Base-by-base conservation (phyloP, 768 basidiomycete species). In the Boletus fagicola region DNA sequence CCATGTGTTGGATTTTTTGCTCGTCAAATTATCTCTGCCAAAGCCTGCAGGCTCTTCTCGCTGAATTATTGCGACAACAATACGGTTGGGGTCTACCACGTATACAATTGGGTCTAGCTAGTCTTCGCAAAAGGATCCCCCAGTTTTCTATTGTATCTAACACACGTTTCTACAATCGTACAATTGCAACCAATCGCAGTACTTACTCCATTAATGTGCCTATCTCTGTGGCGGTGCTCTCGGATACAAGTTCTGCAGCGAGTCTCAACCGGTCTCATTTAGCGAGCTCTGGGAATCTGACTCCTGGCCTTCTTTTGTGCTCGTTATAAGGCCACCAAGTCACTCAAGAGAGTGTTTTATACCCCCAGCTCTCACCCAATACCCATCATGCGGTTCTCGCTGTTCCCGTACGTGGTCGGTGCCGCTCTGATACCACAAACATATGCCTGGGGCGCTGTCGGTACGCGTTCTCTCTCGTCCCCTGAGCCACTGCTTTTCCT, bases 361-460 rank as follows among this genome's bases (percentile, higher is more conserved):
- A 60, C 48, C 58, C n/a, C n/a, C n/a, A n/a, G n/a, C n/a, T n/a
- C n/a, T n/a, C n/a, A n/a, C 35, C 45, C 9, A 49, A 65, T 56
- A 61, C 62, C 61, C 55, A 59, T 24, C 18, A 71, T 71, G 73
- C 64, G 62, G 5, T 42, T 64, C 35, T 53, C 57, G 3, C 36
- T 59, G 1, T 35, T 49, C 53, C 33, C 58, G 18, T 45, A 66
- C 38, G 68, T 56, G 18, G 44, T 58, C 16, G 57, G 47, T 28
- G 60, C 66, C 3, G 52, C 56, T 1, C 33, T 67, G 18, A 65
- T 70, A 51, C 72, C 75, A 26, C 58, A 66, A 15, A 39, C 67
- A 4, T 59, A 62, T 26, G 77, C 74, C 33, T 79, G 78, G 78
- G 78, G 78, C 24, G 69, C 67, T 11, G 78, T 75, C 15, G 75